Evolutionary conservation across 2,329 filamentous ascomycete genomes (phyloP).

Genomic region (Furcasterigmium furcatum): DNA sequence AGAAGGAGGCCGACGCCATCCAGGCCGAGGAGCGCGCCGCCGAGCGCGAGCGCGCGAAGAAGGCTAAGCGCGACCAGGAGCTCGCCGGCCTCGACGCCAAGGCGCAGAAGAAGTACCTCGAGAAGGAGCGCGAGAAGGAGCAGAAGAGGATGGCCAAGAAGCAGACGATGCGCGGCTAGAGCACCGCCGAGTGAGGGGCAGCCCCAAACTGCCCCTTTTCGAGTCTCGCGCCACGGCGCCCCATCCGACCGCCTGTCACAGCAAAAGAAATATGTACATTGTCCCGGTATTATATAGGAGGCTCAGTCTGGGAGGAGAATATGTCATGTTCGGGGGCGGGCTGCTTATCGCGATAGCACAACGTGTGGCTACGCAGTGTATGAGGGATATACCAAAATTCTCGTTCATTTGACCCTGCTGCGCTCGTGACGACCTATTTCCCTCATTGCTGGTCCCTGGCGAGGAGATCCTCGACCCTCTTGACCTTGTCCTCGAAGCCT

Average conservation of each 20-base stretch:
- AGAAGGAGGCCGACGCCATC: constrained; percentile 73
- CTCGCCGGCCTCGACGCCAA: constrained; percentile 75
- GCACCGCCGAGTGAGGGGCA: neutral
- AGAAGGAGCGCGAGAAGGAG: constrained; percentile 77
- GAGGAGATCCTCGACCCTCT: constrained; percentile 51
- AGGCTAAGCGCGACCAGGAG: constrained; percentile 85
- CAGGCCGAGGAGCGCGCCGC: constrained; percentile 74
- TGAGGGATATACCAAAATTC: neutral
- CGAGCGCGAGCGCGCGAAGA: constrained; percentile 74
- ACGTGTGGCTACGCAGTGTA: too few species aligned
- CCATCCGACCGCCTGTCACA: too few species aligned
- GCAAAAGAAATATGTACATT: too few species aligned
- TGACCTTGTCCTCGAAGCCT: constrained; percentile 76
- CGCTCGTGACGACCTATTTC: too few species aligned
- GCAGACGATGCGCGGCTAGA: constrained; percentile 48
- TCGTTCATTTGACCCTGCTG: neutral
- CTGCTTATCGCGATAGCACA: too few species aligned
- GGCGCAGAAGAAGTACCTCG: constrained; percentile 81
- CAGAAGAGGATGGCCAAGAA: constrained; percentile 52
- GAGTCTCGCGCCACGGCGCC: too few species aligned
- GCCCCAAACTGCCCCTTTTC: too few species aligned
- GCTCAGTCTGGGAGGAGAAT: neutral
- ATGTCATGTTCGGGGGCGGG: neutral
- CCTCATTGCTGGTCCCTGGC: constrained; percentile 17
- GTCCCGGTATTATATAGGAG: neutral